Percentiles rank a stretch among this genome's conserved stretches.
These are phyloP conservation scores for Phytophthora hibernalis DNA, from an alignment of 352 stramenopile species.

Conservation along the genomic window DNA sequence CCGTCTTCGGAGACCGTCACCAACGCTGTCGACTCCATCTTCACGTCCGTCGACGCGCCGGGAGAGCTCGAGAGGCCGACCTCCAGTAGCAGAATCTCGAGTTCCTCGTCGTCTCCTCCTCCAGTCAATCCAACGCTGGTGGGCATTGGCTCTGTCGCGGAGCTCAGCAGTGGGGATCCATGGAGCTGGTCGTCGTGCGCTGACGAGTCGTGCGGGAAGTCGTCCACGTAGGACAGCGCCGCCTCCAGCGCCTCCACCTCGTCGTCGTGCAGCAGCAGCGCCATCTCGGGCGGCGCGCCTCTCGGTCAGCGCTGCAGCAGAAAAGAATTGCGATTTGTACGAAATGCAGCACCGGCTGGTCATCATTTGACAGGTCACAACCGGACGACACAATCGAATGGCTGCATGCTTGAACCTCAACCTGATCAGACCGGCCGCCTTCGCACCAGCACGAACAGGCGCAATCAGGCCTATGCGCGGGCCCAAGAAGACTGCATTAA, in stretches of 20 bases:
- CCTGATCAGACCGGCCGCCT: slow-evolving; percentile 6
- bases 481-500: background rate
- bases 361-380: slow-evolving; percentile 31
- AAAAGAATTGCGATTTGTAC: slow-evolving; percentile 15
- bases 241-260: slow-evolving; percentile 47
- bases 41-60: background rate
- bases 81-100: slow-evolving; percentile 39
- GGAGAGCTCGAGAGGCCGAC: slow-evolving; percentile 30
- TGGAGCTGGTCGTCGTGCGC: background rate
- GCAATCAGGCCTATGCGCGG: background rate
- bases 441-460: slow-evolving; percentile 1
- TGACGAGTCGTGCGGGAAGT: slow-evolving; percentile 26
- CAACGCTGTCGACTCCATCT: slow-evolving; percentile 4
- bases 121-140: slow-evolving; percentile 16
- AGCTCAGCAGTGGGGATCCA: background rate
- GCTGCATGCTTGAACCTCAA: slow-evolving; percentile 24
- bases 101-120: slow-evolving; percentile 26
- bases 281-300: background rate
- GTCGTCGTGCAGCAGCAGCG: slow-evolving; percentile 42
- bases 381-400: slow-evolving; percentile 12
- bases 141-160: background rate
- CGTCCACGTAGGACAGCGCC: slow-evolving; percentile 45
- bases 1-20: background rate
- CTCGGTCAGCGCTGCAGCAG: background rate
- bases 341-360: slow-evolving; percentile 19